Evolutionary conservation across 331 rosid genomes (phyloP), one percentile per base, ranked within the genome.

Genomic region (Quercus tomentella): DNA sequence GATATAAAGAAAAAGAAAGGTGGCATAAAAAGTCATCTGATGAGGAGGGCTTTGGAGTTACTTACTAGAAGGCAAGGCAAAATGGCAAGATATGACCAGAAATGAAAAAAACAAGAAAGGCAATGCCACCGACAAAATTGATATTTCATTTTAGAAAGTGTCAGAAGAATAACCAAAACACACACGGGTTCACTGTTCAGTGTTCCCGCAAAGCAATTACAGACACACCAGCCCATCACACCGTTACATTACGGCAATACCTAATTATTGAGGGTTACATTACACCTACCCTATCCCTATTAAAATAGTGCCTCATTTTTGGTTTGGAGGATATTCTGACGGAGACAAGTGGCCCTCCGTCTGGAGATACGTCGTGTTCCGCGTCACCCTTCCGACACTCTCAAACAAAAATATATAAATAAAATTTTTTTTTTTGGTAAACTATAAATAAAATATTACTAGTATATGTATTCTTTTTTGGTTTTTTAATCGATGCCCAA

Each of bases 41-140:
- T 10, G 1, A 2, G 3, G 43, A 35, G 12, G 12, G 45, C 12
- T 41, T 41, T 41, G 12, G 45, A 41, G 12, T 2, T 41, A 41
- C 45, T 2, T 41, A 41, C 45, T 41, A 41, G 12, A 41, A 41
- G 45, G 12, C 3, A 41, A 8, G 12, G 45, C 45, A 41, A 41
- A 41, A 8, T 2, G 45, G 45, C 45, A 41, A 9, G 45, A 12
- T 8, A 41, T 41, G 45, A 41, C 3, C 45, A 41, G 45, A 41
- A 2, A 41, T 41, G 5, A 49, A 1, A 12, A 49, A 49, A 49
- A 3, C 18, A 49, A 14, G 54, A 49, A 49, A 49, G 15, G 54
- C 54, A 76, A 75, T 28, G 77, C 30, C 86, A 82, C 86, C 86
- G 89, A 85, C 86, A 85, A 30, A 30, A n/a, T 72, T 82, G 79